Evolutionary conservation across 2,329 filamentous ascomycete species (phyloP), one percentile per base, ranked within the genome.

Genomic region (Fusarium secorum): DNA sequence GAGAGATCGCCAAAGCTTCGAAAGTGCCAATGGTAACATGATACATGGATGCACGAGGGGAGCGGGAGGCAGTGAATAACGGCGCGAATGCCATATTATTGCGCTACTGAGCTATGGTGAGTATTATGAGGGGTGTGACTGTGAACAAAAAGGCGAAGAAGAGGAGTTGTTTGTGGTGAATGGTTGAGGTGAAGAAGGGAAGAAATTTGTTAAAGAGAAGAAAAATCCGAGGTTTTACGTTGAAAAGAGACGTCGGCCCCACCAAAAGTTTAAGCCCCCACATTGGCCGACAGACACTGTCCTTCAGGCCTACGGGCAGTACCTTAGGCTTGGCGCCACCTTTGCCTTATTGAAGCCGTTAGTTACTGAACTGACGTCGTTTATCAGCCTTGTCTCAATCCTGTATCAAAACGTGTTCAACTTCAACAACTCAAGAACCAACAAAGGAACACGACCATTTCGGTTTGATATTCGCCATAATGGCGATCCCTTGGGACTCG

Each of bases 1-100:
- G 87, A 74, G 71, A 84, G 85, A 82, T 86, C 90, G 86, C 86
- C 84, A 93, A 94, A 94, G 93, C 93, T 96, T 96, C 93, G 93
- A 96, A 93, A 93, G 92, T 90, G 93, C 93, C 93, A 81, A 74
- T 36, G 56, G 66, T 57, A 57, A 45, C 30, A 32, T 24, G 51
- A 42, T 42, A 32, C 52, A 55, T 30, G 30, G 18, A 24, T 55
- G 38, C 39, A 55, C n/a, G 13, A 20, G 7, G 46, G 42, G 28
- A 46, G 28, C 38, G n/a, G 51, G 26, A 38, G 33, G 38, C 44
- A 41, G 39, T 55, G 51, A 69, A 57, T 45, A 52, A 64, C 24
- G 39, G 48, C 36, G 20, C 48, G 22, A 39, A 9, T 17, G 56
- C 49, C 60, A 62, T 62, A 15, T n/a, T 44, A 71, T 70, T 75